phyloP scores from a whole-genome alignment of 768 basidiomycete genomes.

The Suillus alpinus region DNA sequence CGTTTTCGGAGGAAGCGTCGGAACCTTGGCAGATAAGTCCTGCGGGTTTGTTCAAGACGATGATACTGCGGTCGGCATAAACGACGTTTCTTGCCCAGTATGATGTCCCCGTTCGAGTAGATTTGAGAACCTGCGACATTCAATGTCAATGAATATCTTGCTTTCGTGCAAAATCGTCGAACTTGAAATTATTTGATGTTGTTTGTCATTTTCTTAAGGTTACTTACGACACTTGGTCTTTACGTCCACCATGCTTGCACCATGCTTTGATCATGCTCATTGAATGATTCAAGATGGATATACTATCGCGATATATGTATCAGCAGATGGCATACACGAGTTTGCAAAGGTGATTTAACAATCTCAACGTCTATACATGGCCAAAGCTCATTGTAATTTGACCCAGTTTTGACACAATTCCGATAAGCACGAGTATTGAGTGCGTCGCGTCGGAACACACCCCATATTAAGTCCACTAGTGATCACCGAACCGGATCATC shows the following conservation, averaged over 20 bases:
- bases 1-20: conserved; percentile 14
- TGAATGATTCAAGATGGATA: not conserved
- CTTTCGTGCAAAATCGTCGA: too few species aligned
- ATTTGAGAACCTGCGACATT: conserved; percentile 1
- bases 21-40: conserved; percentile 52
- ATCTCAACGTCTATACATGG: not conserved
- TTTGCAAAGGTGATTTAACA: not conserved
- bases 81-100: conserved; percentile 36
- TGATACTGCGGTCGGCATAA: conserved; percentile 52
- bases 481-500: too few species aligned
- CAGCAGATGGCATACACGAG: not conserved
- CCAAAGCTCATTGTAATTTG: not conserved
- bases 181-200: not conserved
- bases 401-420: not conserved
- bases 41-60: conserved; percentile 62
- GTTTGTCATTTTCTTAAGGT: not conserved
- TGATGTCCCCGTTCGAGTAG: conserved; percentile 8
- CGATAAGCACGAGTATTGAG: not conserved
- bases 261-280: too few species aligned
- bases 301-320: not conserved
- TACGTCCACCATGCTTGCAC: too few species aligned
- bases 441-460: not conserved
- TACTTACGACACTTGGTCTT: too few species aligned
- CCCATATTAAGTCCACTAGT: not conserved
- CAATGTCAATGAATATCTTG: not conserved